Percentiles rank a stretch among this genome's conserved stretches.
Conservation (phyloP, 768 basidiomycete species). For the Rhizopogon vulgaris region DNA sequence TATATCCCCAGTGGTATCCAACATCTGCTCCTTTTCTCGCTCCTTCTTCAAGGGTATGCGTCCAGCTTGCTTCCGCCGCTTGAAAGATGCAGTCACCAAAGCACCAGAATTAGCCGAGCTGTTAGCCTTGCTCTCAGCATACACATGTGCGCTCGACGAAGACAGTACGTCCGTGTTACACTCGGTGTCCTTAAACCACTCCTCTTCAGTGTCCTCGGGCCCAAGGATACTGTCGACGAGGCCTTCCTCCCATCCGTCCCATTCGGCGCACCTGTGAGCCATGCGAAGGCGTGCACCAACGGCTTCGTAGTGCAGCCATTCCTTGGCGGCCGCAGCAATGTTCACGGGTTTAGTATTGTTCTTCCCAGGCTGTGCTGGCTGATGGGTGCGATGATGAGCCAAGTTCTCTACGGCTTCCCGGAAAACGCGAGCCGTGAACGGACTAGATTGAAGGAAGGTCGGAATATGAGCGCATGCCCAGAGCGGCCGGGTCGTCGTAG, state of each 20-base stretch:
- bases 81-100: slow-evolving; percentile 20
- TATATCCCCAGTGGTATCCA: slow-evolving; percentile 67
- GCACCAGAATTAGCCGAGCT: slow-evolving; percentile 10
- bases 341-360: slow-evolving; percentile 17
- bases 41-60: slow-evolving; percentile 53
- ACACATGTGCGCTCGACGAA: not conserved
- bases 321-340: slow-evolving; percentile 43
- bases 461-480: slow-evolving; percentile 84
- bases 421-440: slow-evolving; percentile 68
- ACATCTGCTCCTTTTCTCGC: slow-evolving; percentile 62
- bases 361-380: slow-evolving; percentile 12
- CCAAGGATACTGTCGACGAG: slow-evolving; percentile 71
- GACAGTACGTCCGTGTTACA: slow-evolving; percentile 6
- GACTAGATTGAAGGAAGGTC: slow-evolving; percentile 70
- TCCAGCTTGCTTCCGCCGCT: slow-evolving; percentile 31
- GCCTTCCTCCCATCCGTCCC: slow-evolving; percentile 92
- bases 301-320: slow-evolving; percentile 74
- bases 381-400: slow-evolving; percentile 14
- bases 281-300: slow-evolving; percentile 60
- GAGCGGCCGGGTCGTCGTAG: slow-evolving; percentile 79
- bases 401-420: slow-evolving; percentile 55
- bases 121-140: not conserved
- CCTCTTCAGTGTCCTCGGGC: slow-evolving; percentile 61
- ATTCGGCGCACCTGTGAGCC: slow-evolving; percentile 78
- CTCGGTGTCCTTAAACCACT: slow-evolving; percentile 54